phyloP scores from a whole-genome alignment of 495 filamentous ascomycete genomes.

The Neurospora tetraspora region DNA sequence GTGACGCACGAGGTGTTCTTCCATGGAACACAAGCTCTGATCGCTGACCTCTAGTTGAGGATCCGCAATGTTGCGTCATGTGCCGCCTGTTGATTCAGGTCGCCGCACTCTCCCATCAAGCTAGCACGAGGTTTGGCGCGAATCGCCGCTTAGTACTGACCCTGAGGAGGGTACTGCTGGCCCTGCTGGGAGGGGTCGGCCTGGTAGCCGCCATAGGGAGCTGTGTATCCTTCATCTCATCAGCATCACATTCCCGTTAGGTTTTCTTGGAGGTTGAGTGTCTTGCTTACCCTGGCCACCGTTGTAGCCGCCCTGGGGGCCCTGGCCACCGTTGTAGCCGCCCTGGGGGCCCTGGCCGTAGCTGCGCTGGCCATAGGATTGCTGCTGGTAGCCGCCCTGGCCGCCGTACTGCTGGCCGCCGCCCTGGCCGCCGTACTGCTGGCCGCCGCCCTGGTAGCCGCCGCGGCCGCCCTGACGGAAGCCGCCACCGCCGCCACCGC shows the following conservation, averaged over 20 bases:
- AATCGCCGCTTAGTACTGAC: slow-evolving; percentile 13
- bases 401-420: neutral
- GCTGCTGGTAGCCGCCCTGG: neutral
- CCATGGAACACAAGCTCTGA: neutral
- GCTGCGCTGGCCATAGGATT: too few species aligned
- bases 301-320: neutral
- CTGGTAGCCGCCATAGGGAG: slow-evolving; percentile 26
- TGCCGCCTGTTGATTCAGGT: neutral
- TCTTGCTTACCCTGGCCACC: neutral
- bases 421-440: neutral
- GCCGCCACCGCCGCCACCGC: slow-evolving; percentile 36
- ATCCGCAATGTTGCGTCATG: neutral
- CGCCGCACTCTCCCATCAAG: neutral
- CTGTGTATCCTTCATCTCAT: slow-evolving; percentile 4
- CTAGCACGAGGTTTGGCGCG: neutral
- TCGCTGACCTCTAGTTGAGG: neutral
- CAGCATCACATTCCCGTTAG: neutral
- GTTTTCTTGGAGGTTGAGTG: slow-evolving; percentile 22
- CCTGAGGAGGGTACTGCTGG: slow-evolving; percentile 22
- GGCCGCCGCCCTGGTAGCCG: slow-evolving; percentile 9
- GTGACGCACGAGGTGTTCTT: neutral
- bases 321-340: neutral
- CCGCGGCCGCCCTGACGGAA: slow-evolving; percentile 23
- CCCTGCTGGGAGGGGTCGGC: slow-evolving; percentile 25
- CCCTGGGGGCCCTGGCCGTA: neutral